Conservation (phyloP, 192 early-diverging fungal genomes). For the Coemansia sp. region DNA sequence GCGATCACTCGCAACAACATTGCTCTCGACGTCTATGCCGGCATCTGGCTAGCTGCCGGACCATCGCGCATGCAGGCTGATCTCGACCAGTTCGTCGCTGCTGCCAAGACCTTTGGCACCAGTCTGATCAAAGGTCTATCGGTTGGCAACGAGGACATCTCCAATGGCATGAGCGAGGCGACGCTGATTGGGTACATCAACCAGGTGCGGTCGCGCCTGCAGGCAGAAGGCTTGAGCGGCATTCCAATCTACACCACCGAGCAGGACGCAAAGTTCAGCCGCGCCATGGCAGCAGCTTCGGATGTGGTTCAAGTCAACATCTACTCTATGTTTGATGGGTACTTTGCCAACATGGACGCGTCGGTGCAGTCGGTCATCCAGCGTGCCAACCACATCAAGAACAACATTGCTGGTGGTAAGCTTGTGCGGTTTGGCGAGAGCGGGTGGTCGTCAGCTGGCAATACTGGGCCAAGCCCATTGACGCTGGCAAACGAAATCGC, state of each 20-base stretch:
- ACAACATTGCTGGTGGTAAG: slow-evolving; percentile 34
- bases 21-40: slow-evolving; percentile 29
- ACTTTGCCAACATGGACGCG: slow-evolving; percentile 19
- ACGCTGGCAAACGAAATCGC: slow-evolving; percentile 27
- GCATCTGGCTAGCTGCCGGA: slow-evolving; percentile 43
- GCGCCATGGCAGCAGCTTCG: slow-evolving; percentile 20
- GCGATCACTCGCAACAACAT: slow-evolving; percentile 33
- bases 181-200: slow-evolving; percentile 45
- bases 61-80: slow-evolving; percentile 30
- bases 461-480: slow-evolving; percentile 34
- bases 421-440: slow-evolving; percentile 37
- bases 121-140: slow-evolving; percentile 37
- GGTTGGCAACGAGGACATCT: slow-evolving; percentile 45
- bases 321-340: slow-evolving; percentile 41
- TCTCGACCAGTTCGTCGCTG: slow-evolving; percentile 38
- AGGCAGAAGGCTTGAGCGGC: slow-evolving; percentile 35
- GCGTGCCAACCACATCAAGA: slow-evolving; percentile 30
- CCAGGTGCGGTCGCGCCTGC: slow-evolving; percentile 36
- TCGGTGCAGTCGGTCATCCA: slow-evolving; percentile 42
- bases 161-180: slow-evolving; percentile 41
- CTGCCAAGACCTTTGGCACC: slow-evolving; percentile 30
- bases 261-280: slow-evolving; percentile 32
- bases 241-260: slow-evolving; percentile 50
- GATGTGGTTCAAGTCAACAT: slow-evolving; percentile 52
- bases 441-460: slow-evolving; percentile 44